These are phyloP conservation scores for Straminergon stramineum DNA, from an alignment of 225 moss, liverwort and hornwort genomes.

Conservation along the genomic window DNA sequence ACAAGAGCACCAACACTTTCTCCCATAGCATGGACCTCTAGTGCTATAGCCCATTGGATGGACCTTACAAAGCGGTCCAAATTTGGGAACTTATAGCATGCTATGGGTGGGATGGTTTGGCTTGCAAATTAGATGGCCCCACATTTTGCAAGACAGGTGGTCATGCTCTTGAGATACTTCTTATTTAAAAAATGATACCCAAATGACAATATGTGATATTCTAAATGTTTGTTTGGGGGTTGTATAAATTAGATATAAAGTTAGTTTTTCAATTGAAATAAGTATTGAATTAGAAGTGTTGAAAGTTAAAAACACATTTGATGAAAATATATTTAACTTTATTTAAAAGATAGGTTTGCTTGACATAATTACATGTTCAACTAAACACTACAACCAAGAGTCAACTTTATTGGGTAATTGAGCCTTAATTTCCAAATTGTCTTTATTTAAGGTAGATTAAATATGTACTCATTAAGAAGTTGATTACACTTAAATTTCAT, in stretches of 20 bases:
- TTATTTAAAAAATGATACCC: no score
- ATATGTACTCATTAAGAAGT: background rate
- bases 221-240: background rate
- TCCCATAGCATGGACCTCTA: no score
- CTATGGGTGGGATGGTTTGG: no score
- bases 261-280: background rate
- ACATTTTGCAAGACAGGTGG: no score
- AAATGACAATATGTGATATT: background rate
- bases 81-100: no score
- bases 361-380: background rate
- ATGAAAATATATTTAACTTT: background rate
- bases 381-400: background rate
- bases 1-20: no score
- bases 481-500: background rate
- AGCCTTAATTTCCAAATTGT: background rate
- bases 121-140: no score
- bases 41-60: no score
- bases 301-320: background rate
- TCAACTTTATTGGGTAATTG: rapidly evolving
- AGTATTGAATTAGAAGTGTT: background rate
- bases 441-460: background rate
- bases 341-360: background rate
- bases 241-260: background rate
- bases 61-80: no score
- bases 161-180: no score